phyloP scores from a whole-genome alignment of 306 rosid species.

The Vicia villosa region DNA sequence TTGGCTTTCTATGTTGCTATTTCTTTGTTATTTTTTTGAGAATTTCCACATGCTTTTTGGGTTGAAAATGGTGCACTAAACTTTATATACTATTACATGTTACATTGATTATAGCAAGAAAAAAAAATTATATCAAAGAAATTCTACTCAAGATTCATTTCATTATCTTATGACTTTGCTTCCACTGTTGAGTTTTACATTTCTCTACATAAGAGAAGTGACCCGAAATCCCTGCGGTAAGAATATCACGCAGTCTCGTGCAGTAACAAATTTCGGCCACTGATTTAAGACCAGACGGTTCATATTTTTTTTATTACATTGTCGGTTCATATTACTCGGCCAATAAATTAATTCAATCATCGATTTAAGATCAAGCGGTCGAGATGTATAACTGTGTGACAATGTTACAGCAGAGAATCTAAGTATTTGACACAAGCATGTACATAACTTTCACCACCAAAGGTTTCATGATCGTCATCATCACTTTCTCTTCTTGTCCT shows the following conservation, averaged over 20 bases:
- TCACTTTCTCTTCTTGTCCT: slow-evolving; percentile 86
- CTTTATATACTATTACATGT: background rate
- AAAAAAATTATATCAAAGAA: too few relatives aligned
- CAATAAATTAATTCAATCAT: too few relatives aligned
- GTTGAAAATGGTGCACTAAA: background rate
- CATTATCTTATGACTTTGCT: slow-evolving; percentile 29
- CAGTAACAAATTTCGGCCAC: background rate
- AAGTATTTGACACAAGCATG: slow-evolving; percentile 28
- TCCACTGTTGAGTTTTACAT: slow-evolving; percentile 36
- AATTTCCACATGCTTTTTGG: background rate
- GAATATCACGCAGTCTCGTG: background rate
- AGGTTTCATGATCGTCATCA: slow-evolving; percentile 32
- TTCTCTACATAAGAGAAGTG: slow-evolving; percentile 15
- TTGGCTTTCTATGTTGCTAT: slow-evolving; percentile 12
- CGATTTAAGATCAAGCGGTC: background rate
- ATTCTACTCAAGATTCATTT: background rate
- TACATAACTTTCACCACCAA: slow-evolving; percentile 16
- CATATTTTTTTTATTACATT: too few relatives aligned
- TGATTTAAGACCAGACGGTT: too few relatives aligned
- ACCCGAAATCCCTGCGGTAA: background rate
- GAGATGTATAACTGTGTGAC: background rate
- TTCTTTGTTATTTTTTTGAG: background rate
- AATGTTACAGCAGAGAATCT: background rate
- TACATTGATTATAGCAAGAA: background rate
- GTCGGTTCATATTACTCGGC: too few relatives aligned